These are phyloP conservation scores for Eimeria necatrix DNA, from an alignment of 169 alveolate species.

Conservation along the genomic window DNA sequence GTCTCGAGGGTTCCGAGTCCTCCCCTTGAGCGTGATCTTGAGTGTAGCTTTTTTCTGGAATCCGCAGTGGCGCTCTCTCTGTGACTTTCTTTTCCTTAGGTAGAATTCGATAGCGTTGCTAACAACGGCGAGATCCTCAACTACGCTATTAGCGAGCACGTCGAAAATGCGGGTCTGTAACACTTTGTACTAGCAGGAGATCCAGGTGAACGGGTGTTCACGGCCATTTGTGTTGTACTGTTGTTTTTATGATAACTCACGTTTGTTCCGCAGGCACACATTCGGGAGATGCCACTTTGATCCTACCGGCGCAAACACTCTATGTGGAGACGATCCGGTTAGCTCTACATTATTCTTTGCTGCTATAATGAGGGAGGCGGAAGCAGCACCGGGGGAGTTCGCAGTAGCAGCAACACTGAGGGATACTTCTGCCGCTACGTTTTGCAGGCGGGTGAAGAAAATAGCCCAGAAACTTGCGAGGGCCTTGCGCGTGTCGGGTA, in stretches of 20 bases:
- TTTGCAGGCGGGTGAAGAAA: constrained; percentile 87
- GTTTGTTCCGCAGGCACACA: constrained; percentile 83
- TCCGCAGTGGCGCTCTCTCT: too few species aligned
- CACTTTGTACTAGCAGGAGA: constrained; percentile 73
- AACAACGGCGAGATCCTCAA: constrained; percentile 89
- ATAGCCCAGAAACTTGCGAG: constrained; percentile 91
- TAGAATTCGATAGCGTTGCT: constrained; percentile 93
- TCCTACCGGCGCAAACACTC: constrained; percentile 94
- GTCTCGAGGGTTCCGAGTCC: too few species aligned
- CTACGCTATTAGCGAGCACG: constrained; percentile 94
- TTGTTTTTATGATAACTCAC: too few species aligned
- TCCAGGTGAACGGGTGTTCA: too few species aligned
- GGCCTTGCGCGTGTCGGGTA: constrained; percentile 88
- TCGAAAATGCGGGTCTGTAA: constrained; percentile 89
- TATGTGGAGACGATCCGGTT: constrained; percentile 92
- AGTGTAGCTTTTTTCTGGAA: too few species aligned
- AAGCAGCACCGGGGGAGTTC: neutral
- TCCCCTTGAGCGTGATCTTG: too few species aligned
- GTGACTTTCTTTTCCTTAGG: constrained; percentile 82
- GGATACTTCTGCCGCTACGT: neutral
- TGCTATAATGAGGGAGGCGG: neutral
- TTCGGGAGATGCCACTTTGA: constrained; percentile 94
- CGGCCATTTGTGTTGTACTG: too few species aligned
- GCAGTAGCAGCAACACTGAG: neutral
- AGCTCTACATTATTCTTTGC: constrained; percentile 42